Conservation (phyloP, 768 basidiomycete genomes). For the Trametes sanguinea region DNA sequence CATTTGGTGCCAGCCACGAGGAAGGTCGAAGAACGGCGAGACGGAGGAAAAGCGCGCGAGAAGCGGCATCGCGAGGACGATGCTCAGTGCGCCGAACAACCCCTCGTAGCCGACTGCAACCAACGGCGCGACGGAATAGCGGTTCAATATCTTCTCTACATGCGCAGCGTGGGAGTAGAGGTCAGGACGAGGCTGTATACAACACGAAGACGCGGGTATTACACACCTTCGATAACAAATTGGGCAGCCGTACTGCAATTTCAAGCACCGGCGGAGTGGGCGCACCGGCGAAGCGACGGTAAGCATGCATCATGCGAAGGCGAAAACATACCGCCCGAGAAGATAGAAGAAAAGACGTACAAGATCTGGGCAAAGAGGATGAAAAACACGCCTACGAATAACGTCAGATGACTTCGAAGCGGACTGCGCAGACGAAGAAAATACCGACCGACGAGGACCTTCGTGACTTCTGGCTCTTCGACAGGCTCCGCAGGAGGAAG, state of each 20-base stretch:
- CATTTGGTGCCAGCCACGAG: conserved; percentile 89
- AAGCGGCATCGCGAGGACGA: conserved; percentile 78
- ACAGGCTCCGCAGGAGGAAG: conserved; percentile 45
- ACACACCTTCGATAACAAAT: conserved; percentile 78
- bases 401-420: conserved; percentile 21
- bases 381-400: conserved; percentile 76
- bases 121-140: conserved; percentile 83
- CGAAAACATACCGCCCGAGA: neutral
- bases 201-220: neutral
- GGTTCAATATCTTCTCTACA: conserved; percentile 86
- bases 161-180: neutral
- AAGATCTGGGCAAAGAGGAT: conserved; percentile 94
- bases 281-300: conserved; percentile 10
- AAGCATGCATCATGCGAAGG: neutral
- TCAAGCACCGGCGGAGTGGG: conserved; percentile 5
- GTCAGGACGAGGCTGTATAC: neutral
- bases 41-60: conserved; percentile 71
- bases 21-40: conserved; percentile 75
- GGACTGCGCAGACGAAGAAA: conserved; percentile 16
- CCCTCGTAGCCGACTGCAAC: conserved; percentile 96
- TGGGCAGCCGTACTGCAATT: conserved; percentile 77
- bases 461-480: conserved; percentile 64
- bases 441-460: conserved; percentile 69
- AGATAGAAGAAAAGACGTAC: conserved; percentile 46
- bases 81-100: conserved; percentile 82